Evolutionary conservation across 345 rosid species (phyloP), one percentile per base, ranked within the genome.

Genomic region (Linum trigynum): DNA sequence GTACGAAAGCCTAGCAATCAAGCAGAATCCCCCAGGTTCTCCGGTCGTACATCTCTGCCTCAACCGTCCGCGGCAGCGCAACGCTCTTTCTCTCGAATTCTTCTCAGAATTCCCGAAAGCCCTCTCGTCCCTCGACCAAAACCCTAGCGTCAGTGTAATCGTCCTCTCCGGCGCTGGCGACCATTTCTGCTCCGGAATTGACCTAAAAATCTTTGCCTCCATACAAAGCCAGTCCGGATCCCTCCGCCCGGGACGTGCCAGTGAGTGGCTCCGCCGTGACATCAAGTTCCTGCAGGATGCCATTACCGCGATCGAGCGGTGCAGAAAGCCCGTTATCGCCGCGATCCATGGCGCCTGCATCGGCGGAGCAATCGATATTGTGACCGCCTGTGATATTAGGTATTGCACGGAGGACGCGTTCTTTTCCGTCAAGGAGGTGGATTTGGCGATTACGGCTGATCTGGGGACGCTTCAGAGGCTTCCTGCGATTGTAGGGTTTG

Each of bases 391-490:
- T 67, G 97, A 90, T 15, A 68, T 92, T 1, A 79, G 98, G 81
- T 86, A 70, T 38, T 88, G 97, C 58, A 69, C 82, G 0, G 69
- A 75, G 62, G 90, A 81, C 32, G 80, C 90, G 4, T 84, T 85
- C 48, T 90, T 92, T 74, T 71, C 87, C 0, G 89, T 88, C 39
- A 90, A 88, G 72, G 98, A 92, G 78, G 90, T 90, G 1, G 97
- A 88, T 71, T 17, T 88, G 68, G 97, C 82, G 8, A 77, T 92
- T 55, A 83, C 86, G 12, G 96, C 94, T 5, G 98, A 90, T 77
- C 80, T 90, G 3, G 97, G 98, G n/a, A 82, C 96, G 35, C 78
- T 92, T 0, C 96, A 92, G 84, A 69, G 98, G 63, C 56, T 92
- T 23, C 97, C 97, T 10, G 63, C 67, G 15, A 90, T 90, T 4